Base-by-base conservation (phyloP, 257 asterid genomes). In the Fraxinus quadrangulata region DNA sequence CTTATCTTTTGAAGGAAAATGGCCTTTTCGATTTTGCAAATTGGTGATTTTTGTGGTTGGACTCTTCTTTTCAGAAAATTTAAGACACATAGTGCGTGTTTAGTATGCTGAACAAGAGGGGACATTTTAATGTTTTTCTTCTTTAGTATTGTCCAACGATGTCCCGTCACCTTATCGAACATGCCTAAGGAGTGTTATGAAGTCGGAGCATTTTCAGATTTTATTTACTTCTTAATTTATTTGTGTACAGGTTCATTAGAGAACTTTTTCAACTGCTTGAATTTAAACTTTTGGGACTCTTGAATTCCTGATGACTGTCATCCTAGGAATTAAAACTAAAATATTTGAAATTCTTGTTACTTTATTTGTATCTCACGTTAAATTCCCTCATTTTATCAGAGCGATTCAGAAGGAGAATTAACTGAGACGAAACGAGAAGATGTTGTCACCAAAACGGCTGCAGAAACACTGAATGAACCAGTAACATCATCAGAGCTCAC, bases 401-500 rank as follows among this genome's bases (percentile, higher is more conserved):
- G 81, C 4, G 77, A 39, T 17, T 88, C 90, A 67, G 82, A 65
- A 77, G 88, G 70, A 40, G 86, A 78, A 70, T 13, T 74, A 33
- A 37, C 76, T 11, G 74, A 61, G 40, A 51, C 78, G 76, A 78
- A 79, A 66, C 72, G 77, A 30, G 87, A 77, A 24, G 59, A 75
- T 61, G 85, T 80, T 16, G 39, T 82, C 21, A 51, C 47, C 19
- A 45, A 79, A 61, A 77, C 76, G 4, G 51, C 81, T 14, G 83
- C 71, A 24, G 86, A 84, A 40, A 80, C 83, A 11, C 78, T 74
- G 5, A 33, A 59, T 3, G 88, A 83, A 34, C 78, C 81, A 65
- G 76, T 81, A 34, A 73, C 91, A 61, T 65, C 84, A 9, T 86
- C 96, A 2, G 89, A 80, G 45, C 79, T 71, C 28, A 82, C 78